Evolutionary conservation across 768 basidiomycete genomes (phyloP), one percentile per base, ranked within the genome.

Genomic region (Mycena polygramma): DNA sequence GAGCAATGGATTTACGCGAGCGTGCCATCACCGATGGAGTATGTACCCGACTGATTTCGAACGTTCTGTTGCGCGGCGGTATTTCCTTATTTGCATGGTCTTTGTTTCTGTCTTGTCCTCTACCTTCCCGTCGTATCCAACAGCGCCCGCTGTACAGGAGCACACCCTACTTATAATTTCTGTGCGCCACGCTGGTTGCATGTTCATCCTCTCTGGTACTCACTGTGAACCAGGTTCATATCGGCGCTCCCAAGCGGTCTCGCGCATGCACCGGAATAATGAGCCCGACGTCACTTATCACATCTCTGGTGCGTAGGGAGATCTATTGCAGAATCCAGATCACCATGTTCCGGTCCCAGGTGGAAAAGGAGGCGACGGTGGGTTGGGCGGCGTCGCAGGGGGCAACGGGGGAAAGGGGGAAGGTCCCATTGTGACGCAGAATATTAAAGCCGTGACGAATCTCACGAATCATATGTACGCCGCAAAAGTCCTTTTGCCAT

Each of bases 251-350:
- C 2, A 30, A 1, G 2, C 35, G 30, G 52, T 53, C 52, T 53
- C 14, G 52, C 52, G 26, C 13, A 26, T 26, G 30, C 52, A 20
- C 8, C 30, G 30, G 30, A 30, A 30, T 30, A 30, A 30, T 48
- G 46, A 48, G 20, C 19, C 24, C n/a, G 19, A 53, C 46, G 15
- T 48, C 26, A 20, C 3, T 53, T 8, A 53, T 9, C 26, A 53
- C 52, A 30, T 53, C 19, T 53, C 15, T 35, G 52, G 52, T 53
- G 52, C 30, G 52, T 30, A 53, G n/a, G 30, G 30, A 53, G n/a
- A 14, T 19, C 15, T 13, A 35, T 17, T 53, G 52, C 30, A 19
- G 15, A 6, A 11, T 35, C 14, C 4, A 35, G 6, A 30, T 53
- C 26, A 30, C 13, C 2, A 53, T 53, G 6, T 35, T 15, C 30